Evolutionary conservation across 2,329 filamentous ascomycete species (phyloP).

Genomic region (Arthrocladium fulminans): DNA sequence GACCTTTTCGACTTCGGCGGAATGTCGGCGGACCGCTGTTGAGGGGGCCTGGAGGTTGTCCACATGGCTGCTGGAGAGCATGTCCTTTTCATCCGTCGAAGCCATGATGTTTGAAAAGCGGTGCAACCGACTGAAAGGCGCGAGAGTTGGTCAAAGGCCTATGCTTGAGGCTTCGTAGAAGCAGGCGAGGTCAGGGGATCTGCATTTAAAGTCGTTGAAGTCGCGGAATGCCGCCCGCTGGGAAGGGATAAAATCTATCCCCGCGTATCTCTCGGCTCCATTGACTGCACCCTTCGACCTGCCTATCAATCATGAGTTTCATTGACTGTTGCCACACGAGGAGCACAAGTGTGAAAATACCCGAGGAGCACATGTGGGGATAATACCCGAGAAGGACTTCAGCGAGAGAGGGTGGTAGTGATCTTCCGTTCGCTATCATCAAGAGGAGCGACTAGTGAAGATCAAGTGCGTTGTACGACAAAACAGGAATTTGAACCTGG

Average conservation of each 20-base stretch:
- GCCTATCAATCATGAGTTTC: background rate
- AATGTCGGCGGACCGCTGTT: background rate
- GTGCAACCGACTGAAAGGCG: too few species aligned
- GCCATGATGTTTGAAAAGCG: too few species aligned
- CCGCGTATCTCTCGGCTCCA: background rate
- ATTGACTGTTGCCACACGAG: background rate
- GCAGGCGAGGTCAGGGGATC: too few species aligned
- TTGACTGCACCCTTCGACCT: background rate
- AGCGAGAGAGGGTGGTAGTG: too few species aligned
- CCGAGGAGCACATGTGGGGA: too few species aligned
- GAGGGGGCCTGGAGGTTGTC: background rate
- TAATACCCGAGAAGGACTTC: too few species aligned
- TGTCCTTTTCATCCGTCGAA: slow-evolving; percentile 4
- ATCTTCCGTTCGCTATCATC: too few species aligned
- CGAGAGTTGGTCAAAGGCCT: too few species aligned
- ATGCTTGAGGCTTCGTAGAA: too few species aligned
- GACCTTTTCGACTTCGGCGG: slow-evolving; percentile 25
- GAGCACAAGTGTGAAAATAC: background rate
- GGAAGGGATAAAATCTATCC: background rate
- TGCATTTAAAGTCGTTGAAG: background rate
- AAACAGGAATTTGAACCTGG: background rate
- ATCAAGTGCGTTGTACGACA: too few species aligned
- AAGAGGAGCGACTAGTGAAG: too few species aligned
- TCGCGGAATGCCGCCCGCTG: background rate
- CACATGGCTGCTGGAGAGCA: background rate